Conservation (phyloP, 2,329 filamentous ascomycete genomes). For the Sarocladium strictum region DNA sequence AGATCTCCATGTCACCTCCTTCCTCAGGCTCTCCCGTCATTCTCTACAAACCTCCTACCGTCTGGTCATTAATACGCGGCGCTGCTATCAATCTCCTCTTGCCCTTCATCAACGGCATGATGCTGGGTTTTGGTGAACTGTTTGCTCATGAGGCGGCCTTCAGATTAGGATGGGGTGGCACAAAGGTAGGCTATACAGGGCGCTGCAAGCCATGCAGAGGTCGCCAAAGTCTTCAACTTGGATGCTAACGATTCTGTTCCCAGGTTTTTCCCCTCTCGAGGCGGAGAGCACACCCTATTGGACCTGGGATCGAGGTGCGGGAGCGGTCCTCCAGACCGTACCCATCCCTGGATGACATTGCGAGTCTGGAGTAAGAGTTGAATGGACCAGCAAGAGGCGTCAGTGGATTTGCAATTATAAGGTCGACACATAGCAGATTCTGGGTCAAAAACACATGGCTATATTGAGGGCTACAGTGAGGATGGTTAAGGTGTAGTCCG, state of each 20-base stretch:
- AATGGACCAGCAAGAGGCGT: not conserved
- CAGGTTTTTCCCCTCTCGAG: conserved; percentile 55
- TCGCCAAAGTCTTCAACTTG: not conserved
- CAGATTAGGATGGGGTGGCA: conserved; percentile 85
- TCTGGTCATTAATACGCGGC: conserved; percentile 80
- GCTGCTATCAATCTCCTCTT: conserved; percentile 93
- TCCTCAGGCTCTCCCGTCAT: conserved; percentile 65
- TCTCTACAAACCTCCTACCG: conserved; percentile 81
- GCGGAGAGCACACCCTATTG: conserved; percentile 60
- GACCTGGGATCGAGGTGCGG: conserved; percentile 76
- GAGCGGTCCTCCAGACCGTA: conserved; percentile 56
- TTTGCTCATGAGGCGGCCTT: conserved; percentile 96
- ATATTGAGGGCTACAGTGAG: not conserved
- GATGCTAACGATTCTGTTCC: not conserved
- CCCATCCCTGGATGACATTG: conserved; percentile 57
- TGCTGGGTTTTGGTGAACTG: conserved; percentile 95
- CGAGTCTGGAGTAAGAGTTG: conserved; percentile 57
- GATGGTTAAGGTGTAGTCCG: not conserved
- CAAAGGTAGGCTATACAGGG: conserved; percentile 60
- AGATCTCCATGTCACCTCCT: conserved; percentile 53
- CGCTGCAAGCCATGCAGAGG: not conserved
- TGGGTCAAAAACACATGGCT: not conserved
- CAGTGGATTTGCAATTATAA: not conserved
- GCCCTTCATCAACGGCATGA: conserved; percentile 95
- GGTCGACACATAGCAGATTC: not conserved